phyloP scores from a whole-genome alignment of 179 eudicot species.

The Sideroxylon spinosum region DNA sequence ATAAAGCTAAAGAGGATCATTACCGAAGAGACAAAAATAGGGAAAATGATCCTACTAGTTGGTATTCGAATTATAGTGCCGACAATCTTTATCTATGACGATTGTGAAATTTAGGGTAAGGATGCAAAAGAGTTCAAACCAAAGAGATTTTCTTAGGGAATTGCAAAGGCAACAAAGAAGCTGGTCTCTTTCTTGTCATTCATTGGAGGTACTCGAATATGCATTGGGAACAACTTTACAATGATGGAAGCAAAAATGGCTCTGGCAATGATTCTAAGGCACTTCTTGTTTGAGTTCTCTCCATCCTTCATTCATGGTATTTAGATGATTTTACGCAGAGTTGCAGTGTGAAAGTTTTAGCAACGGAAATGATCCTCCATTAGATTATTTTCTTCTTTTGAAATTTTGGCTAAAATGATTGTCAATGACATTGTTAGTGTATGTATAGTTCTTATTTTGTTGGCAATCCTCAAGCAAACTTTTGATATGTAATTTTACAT shows the following conservation, averaged over 20 bases:
- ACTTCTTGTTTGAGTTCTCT: no score
- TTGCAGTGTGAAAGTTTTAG: no score
- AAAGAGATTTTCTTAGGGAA: not conserved
- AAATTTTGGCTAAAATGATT: no score
- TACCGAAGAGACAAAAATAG: not conserved
- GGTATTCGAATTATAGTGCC: not conserved
- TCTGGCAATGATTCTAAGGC: no score
- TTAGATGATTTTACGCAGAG: conserved; percentile 31
- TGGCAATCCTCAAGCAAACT: no score
- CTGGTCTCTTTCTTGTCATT: conserved; percentile 39
- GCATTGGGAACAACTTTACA: conserved; percentile 49
- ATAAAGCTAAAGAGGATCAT: not conserved
- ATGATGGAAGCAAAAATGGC: conserved; percentile 44
- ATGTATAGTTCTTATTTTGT: no score
- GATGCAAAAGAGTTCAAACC: conserved; percentile 10
- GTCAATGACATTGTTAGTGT: no score
- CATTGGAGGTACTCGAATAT: conserved; percentile 45
- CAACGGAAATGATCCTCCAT: no score
- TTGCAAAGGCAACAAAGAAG: conserved; percentile 34
- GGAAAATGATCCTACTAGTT: not conserved
- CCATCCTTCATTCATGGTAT: conserved; percentile 52
- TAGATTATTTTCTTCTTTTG: no score
- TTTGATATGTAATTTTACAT: no score
- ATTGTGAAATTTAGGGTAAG: not conserved
- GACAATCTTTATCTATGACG: not conserved